phyloP scores from a whole-genome alignment of 225 moss, liverwort and hornwort species.

The Takakia lepidozioides region DNA sequence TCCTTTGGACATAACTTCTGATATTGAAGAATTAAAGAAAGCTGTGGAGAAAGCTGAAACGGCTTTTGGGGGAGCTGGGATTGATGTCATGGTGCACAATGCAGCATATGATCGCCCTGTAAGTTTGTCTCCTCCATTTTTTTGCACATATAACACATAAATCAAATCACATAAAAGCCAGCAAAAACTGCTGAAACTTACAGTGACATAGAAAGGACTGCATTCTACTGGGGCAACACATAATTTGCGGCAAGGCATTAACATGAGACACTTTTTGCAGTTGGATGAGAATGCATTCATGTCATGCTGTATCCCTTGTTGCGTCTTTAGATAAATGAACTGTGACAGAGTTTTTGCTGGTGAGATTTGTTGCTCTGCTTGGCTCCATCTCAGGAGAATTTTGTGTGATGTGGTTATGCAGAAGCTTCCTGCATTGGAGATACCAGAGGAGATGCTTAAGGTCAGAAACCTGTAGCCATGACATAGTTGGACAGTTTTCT shows the following conservation, averaged over 20 bases:
- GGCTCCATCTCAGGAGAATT: neutral
- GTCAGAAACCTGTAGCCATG: neutral
- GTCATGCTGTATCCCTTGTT: too few relatives aligned
- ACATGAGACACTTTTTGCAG: too few relatives aligned
- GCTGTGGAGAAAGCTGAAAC: constrained; percentile 56
- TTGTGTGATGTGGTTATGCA: constrained; percentile 6
- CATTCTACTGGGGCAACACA: too few relatives aligned
- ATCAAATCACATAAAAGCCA: neutral
- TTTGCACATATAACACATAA: too few relatives aligned
- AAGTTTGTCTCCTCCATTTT: constrained; percentile 5
- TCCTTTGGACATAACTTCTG: constrained; percentile 50
- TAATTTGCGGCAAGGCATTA: too few relatives aligned
- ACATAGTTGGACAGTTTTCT: neutral
- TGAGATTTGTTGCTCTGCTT: too few relatives aligned
- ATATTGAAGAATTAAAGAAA: constrained; percentile 26
- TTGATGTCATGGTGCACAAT: constrained; percentile 78
- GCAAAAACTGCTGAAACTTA: neutral
- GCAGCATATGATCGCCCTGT: constrained; percentile 59
- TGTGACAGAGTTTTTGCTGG: too few relatives aligned
- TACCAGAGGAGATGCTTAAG: constrained; percentile 46
- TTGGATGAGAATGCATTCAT: too few relatives aligned
- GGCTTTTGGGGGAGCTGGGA: constrained; percentile 49
- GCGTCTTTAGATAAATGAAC: too few relatives aligned
- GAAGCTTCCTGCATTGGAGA: constrained; percentile 39
- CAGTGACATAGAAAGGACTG: too few relatives aligned